These are phyloP conservation scores for Thalassiosira hispida DNA, from an alignment of 352 stramenopile genomes.

Conservation along the genomic window DNA sequence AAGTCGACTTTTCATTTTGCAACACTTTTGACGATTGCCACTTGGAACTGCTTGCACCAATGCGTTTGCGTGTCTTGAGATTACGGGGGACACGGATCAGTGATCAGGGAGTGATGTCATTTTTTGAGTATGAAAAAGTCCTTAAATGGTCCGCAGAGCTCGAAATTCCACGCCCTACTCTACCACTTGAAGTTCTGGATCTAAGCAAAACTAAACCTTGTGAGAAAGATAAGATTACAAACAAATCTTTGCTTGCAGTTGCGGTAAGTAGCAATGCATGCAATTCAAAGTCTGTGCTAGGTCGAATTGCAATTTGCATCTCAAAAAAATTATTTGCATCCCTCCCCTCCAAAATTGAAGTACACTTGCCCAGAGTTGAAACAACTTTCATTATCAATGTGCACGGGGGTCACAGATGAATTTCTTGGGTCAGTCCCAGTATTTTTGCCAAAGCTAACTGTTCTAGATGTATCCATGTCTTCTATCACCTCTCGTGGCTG, in stretches of 20 bases:
- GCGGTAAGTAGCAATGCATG: slow-evolving; percentile 8
- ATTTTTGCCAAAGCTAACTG: slow-evolving; percentile 19
- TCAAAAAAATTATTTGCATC: background rate
- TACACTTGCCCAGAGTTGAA: slow-evolving; percentile 30
- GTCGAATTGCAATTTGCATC: background rate
- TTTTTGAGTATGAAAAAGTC: too few relatives aligned
- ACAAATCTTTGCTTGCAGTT: slow-evolving; percentile 18
- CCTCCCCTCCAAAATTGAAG: background rate
- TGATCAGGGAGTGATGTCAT: too few relatives aligned
- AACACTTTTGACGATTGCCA: slow-evolving; percentile 24
- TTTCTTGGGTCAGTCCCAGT: slow-evolving; percentile 28
- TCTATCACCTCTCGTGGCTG: slow-evolving; percentile 31
- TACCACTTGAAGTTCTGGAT: slow-evolving; percentile 35
- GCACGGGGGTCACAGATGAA: slow-evolving; percentile 27
- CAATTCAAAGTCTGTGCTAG: background rate
- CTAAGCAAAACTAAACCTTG: slow-evolving; percentile 21
- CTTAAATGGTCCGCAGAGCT: background rate
- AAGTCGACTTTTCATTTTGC: slow-evolving; percentile 37
- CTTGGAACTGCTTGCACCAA: slow-evolving; percentile 18
- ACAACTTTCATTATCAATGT: slow-evolving; percentile 32
- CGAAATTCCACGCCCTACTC: background rate
- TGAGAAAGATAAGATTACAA: slow-evolving; percentile 17
- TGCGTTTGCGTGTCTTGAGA: slow-evolving; percentile 31
- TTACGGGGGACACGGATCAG: slow-evolving; percentile 22
- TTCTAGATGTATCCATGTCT: slow-evolving; percentile 46